phyloP scores from a whole-genome alignment of 345 rosid genomes.

The Melastoma malabathricum region DNA sequence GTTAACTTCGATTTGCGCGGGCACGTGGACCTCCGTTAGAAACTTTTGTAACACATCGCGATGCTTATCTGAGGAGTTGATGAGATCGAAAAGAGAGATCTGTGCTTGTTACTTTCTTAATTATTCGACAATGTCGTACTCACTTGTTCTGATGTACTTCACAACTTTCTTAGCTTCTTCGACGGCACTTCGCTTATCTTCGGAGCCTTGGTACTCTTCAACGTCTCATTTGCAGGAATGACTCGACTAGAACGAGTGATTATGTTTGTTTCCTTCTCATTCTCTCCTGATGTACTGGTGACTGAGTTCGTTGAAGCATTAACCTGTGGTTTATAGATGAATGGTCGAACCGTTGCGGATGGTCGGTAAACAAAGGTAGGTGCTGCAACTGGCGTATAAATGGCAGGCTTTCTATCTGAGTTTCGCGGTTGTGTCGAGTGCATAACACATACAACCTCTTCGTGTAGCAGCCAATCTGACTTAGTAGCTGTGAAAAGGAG shows the following conservation, averaged over 20 bases:
- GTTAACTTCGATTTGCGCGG: neutral
- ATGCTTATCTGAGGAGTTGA: neutral
- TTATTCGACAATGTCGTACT: neutral
- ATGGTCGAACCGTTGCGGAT: no score
- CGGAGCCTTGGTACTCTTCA: neutral
- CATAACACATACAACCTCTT: neutral
- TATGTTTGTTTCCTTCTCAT: no score
- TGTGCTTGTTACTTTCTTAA: neutral
- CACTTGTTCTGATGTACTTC: neutral
- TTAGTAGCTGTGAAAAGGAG: no score
- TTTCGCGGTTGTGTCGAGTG: no score
- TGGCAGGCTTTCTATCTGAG: no score
- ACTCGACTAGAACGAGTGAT: no score
- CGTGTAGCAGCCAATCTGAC: no score
- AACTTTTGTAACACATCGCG: neutral
- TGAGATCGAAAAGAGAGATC: neutral
- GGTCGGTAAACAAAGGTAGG: no score
- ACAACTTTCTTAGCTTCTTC: neutral
- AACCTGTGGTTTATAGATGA: no score
- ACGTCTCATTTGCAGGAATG: neutral
- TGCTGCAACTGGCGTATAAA: no score
- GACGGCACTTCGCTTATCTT: neutral
- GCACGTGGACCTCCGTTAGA: neutral
- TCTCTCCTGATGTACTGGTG: no score
- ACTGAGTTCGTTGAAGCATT: no score